A percentile compares a stretch with the other conserved stretches of the same genome.
phyloP scores from a whole-genome alignment of 495 filamentous ascomycete genomes.

The Penicillium longicatenatum region DNA sequence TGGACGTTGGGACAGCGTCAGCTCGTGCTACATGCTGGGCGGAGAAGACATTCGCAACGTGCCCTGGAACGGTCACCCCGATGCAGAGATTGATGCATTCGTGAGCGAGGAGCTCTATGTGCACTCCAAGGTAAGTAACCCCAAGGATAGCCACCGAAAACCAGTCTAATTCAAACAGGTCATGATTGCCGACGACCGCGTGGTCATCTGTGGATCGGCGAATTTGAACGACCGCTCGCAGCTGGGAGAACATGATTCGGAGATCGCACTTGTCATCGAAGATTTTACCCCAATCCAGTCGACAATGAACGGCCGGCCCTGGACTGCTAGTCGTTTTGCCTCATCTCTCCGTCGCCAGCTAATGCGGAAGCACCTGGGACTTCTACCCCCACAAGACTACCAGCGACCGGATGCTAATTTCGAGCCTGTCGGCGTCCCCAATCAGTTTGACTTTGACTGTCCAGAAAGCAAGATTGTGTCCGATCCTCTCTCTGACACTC shows the following conservation, averaged over 20 bases:
- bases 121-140: conserved; percentile 70
- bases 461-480: conserved; percentile 70
- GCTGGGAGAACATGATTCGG: conserved; percentile 81
- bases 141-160: neutral
- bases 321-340: conserved; percentile 77
- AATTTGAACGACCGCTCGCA: conserved; percentile 96
- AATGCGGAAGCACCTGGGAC: conserved; percentile 88
- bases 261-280: conserved; percentile 80
- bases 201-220: conserved; percentile 88
- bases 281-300: conserved; percentile 71
- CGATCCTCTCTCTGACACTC: conserved; percentile 70
- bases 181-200: conserved; percentile 86
- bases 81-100: conserved; percentile 81
- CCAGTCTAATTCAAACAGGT: conserved; percentile 43
- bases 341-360: conserved; percentile 79
- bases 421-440: conserved; percentile 70
- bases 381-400: conserved; percentile 72
- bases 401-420: conserved; percentile 69
- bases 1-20: conserved; percentile 72
- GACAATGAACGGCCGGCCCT: conserved; percentile 70
- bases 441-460: conserved; percentile 81
- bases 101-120: conserved; percentile 94
- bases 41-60: conserved; percentile 74
- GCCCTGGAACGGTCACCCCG: conserved; percentile 71
- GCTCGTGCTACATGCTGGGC: conserved; percentile 81